phyloP scores from a whole-genome alignment of 176 grass and related monocot genomes.

The Aegilops sharonensis region DNA sequence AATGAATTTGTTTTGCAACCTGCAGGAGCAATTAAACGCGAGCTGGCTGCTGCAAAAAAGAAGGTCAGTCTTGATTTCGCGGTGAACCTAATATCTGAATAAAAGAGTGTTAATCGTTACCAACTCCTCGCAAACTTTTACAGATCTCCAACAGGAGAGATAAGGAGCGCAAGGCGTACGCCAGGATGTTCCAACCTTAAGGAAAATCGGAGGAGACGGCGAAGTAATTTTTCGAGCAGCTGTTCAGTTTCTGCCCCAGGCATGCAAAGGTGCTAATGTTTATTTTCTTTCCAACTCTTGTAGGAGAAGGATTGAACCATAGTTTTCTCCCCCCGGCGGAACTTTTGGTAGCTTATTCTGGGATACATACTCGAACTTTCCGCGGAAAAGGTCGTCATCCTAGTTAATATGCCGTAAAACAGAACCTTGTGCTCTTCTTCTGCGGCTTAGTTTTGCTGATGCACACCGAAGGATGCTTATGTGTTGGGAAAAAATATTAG shows the following conservation, averaged over 20 bases:
- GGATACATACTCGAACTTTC: slow-evolving; percentile 23
- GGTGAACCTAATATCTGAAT: background rate
- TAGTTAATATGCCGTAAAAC: background rate
- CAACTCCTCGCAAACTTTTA: slow-evolving; percentile 17
- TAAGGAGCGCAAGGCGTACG: slow-evolving; percentile 80
- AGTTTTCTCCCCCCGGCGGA: slow-evolving; percentile 33
- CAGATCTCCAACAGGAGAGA: slow-evolving; percentile 78
- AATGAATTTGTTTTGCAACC: slow-evolving; percentile 12
- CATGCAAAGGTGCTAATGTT: background rate
- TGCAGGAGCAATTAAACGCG: slow-evolving; percentile 83
- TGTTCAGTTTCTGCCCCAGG: background rate
- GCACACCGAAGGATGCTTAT: background rate
- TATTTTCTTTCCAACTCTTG: background rate
- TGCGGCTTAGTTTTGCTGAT: background rate
- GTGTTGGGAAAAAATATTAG: background rate
- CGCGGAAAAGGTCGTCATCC: slow-evolving; percentile 7
- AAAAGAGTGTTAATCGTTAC: background rate
- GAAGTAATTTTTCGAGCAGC: slow-evolving; percentile 46
- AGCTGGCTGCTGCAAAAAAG: slow-evolving; percentile 82
- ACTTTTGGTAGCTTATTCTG: slow-evolving; percentile 48
- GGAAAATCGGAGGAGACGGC: slow-evolving; percentile 49
- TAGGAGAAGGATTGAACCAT: slow-evolving; percentile 37
- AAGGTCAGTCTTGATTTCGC: slow-evolving; percentile 50
- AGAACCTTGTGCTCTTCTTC: background rate
- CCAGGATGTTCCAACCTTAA: slow-evolving; percentile 86